Evolutionary conservation across 805 yeast genomes (phyloP).

Genomic region (Candida ovalis): DNA sequence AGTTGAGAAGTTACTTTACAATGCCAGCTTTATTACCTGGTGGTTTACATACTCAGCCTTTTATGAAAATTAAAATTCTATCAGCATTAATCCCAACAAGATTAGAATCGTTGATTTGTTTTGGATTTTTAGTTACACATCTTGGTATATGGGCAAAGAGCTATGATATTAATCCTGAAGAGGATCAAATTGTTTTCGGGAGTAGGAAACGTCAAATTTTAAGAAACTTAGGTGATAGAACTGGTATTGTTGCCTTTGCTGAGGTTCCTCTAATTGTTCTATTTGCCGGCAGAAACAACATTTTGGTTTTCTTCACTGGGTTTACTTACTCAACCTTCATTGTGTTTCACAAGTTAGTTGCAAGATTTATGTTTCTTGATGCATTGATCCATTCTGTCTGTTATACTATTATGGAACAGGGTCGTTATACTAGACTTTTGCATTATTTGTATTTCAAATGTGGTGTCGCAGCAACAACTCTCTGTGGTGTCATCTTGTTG

Average conservation of each 20-base stretch:
- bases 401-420: conserved; percentile 23
- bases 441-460: conserved; percentile 16
- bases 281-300: conserved; percentile 47
- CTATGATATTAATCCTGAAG: conserved; percentile 11
- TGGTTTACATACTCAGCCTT: conserved; percentile 16
- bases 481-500: conserved; percentile 40
- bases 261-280: conserved; percentile 39
- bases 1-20: conserved; percentile 32
- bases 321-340: conserved; percentile 41
- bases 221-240: conserved; percentile 29
- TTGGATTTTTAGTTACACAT: conserved; percentile 25
- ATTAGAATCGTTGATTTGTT: conserved; percentile 28
- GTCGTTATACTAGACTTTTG: conserved; percentile 7
- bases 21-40: conserved; percentile 36
- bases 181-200: conserved; percentile 20
- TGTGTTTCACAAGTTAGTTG: conserved; percentile 63
- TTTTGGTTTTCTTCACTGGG: conserved; percentile 40
- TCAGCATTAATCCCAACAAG: conserved; percentile 30
- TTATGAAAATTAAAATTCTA: conserved; percentile 15
- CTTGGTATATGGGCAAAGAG: conserved; percentile 19
- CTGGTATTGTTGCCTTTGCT: conserved; percentile 40
- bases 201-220: conserved; percentile 34
- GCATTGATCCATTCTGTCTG: conserved; percentile 38
- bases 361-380: conserved; percentile 44
- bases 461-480: conserved; percentile 40